Conservation (phyloP, 2,329 filamentous ascomycete species). For the Colletotrichum abscissum region DNA sequence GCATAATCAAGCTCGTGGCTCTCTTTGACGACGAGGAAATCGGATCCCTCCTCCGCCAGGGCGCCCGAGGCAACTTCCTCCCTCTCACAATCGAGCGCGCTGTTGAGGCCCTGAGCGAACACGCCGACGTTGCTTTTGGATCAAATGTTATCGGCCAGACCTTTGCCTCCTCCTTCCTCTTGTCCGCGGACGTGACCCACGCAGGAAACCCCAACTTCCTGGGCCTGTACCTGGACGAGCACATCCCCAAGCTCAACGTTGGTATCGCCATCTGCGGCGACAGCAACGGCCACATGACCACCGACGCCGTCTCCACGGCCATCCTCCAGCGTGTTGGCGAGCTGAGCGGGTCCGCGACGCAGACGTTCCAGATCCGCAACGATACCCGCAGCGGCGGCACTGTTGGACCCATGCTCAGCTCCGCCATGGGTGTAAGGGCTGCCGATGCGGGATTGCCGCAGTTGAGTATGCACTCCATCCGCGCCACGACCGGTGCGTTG, state of each 20-base stretch:
- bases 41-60: slow-evolving; percentile 89
- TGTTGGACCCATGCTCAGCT: slow-evolving; percentile 90
- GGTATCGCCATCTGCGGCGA: slow-evolving; percentile 85
- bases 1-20: slow-evolving; percentile 89
- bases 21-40: slow-evolving; percentile 99
- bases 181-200: slow-evolving; percentile 93
- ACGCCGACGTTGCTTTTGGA: slow-evolving; percentile 58
- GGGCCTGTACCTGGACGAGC: slow-evolving; percentile 82
- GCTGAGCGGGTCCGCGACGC: slow-evolving; percentile 76
- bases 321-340: slow-evolving; percentile 84
- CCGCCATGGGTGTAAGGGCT: slow-evolving; percentile 81
- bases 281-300: slow-evolving; percentile 96
- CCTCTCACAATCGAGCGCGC: slow-evolving; percentile 84
- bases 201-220: slow-evolving; percentile 96
- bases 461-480: slow-evolving; percentile 92
- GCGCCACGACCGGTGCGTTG: slow-evolving; percentile 85
- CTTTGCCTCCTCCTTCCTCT: slow-evolving; percentile 90
- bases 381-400: slow-evolving; percentile 91
- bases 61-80: slow-evolving; percentile 90
- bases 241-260: slow-evolving; percentile 88
- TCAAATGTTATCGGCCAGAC: slow-evolving; percentile 80
- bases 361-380: slow-evolving; percentile 95
- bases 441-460: slow-evolving; percentile 93
- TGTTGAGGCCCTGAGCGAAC: slow-evolving; percentile 73
- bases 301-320: slow-evolving; percentile 85